phyloP scores from a whole-genome alignment of 257 asterid species.

The Anisodus acutangulus region DNA sequence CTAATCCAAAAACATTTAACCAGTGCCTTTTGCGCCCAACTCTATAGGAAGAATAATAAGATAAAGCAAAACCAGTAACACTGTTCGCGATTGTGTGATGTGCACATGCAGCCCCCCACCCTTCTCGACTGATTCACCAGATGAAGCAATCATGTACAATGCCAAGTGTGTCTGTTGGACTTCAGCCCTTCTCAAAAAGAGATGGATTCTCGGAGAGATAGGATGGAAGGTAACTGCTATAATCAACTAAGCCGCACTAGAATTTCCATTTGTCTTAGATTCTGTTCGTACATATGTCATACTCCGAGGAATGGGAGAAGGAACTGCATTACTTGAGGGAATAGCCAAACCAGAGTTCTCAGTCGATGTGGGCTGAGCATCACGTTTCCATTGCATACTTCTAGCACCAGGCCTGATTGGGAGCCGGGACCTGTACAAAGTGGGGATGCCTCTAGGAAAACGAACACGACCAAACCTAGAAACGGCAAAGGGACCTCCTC shows the following conservation, averaged over 20 bases:
- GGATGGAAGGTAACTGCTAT: neutral
- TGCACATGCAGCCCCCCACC: neutral
- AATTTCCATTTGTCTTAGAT: slow-evolving; percentile 58
- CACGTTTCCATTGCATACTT: slow-evolving; percentile 51
- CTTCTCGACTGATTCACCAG: neutral
- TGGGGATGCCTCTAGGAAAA: slow-evolving; percentile 56
- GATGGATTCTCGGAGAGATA: neutral
- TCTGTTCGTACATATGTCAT: slow-evolving; percentile 81
- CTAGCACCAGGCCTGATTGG: slow-evolving; percentile 58
- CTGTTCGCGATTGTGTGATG: neutral
- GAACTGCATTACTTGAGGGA: slow-evolving; percentile 39
- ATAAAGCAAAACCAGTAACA: neutral
- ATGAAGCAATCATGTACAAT: slow-evolving; percentile 15
- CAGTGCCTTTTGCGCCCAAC: neutral
- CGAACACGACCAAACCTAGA: slow-evolving; percentile 59
- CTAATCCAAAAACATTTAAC: slow-evolving; percentile 7
- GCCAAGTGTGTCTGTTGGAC: slow-evolving; percentile 20
- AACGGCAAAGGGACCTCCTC: slow-evolving; percentile 62
- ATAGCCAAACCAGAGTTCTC: slow-evolving; percentile 41
- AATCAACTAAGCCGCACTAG: slow-evolving; percentile 33
- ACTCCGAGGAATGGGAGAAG: slow-evolving; percentile 59
- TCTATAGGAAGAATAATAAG: neutral
- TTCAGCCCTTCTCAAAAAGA: slow-evolving; percentile 17
- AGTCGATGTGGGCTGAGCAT: slow-evolving; percentile 45
- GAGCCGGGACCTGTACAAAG: slow-evolving; percentile 58